A percentile compares a stretch with the other conserved stretches of the same genome.
Evolutionary conservation across 768 basidiomycete genomes (phyloP).

Genomic region (Mycena venus): DNA sequence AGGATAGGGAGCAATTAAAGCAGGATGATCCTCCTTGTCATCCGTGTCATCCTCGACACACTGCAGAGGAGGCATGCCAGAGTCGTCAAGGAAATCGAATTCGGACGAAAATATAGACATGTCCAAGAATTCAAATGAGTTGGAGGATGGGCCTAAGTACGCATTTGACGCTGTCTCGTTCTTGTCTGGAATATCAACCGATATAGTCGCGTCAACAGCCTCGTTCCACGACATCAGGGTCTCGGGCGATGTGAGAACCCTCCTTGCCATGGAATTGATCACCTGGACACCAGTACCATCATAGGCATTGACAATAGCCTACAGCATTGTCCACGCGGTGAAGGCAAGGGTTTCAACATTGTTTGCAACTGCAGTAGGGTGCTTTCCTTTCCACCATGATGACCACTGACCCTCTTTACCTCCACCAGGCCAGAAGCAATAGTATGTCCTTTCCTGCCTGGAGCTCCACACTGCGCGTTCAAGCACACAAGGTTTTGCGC

Average conservation of each 20-base stretch:
- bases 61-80: too few species aligned
- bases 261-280: slow-evolving; percentile 11
- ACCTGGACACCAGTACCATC: slow-evolving; percentile 2
- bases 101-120: too few species aligned
- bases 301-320: slow-evolving; percentile 6
- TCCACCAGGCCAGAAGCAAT: slow-evolving; percentile 17
- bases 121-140: too few species aligned
- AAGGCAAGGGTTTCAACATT: slow-evolving; percentile 22
- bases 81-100: too few species aligned
- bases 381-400: slow-evolving; percentile 6
- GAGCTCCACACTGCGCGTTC: not conserved
- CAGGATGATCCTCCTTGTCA: too few species aligned
- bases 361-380: not conserved
- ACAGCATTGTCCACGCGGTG: slow-evolving; percentile 8
- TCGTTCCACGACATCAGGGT: slow-evolving; percentile 8
- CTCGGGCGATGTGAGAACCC: slow-evolving; percentile 13
- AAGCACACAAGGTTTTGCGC: not conserved
- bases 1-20: too few species aligned
- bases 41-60: too few species aligned
- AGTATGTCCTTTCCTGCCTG: not conserved
- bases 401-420: slow-evolving; percentile 23
- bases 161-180: too few species aligned
- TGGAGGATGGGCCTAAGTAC: too few species aligned
- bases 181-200: too few species aligned
- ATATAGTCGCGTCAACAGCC: too few species aligned